Base-by-base conservation (phyloP, 306 rosid species). In the Inga oerstediana region DNA sequence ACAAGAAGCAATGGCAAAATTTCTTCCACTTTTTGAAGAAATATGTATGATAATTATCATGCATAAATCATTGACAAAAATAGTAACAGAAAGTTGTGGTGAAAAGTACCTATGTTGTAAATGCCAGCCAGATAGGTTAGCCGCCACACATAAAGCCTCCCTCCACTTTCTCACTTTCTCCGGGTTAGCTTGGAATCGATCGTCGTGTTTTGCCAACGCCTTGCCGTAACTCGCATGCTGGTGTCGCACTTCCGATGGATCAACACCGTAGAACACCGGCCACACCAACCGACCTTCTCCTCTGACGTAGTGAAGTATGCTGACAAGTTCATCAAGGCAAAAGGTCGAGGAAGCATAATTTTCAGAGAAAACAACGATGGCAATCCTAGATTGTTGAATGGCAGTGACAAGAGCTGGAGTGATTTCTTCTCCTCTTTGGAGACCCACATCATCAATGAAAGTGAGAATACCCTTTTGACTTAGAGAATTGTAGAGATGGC, bases 301-400 rank as follows among this genome's bases (percentile, higher is more conserved):
- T 13, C 27, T 10, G 4, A 24, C 3, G 24, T 13, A 39, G 1
- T 75, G 13, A 27, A 75, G 5, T 34, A 84, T 84, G 0, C 44
- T 20, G 10, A 6, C 77, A 74, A 84, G 84, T 41, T 79, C 87
- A n/a, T 79, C 77, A 9, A 84, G 77, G 16, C 83, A 84, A 54
- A n/a, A 65, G 0, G 85, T 17, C 0, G 86, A 78, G 69, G 45
- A 59, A 4, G 74, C 68, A 71, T 78, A 83, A 44, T 71, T 22
- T 19, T 44, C 5, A 2, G 78, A 82, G 44, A 82, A 43, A 2
- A 82, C 74, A 15, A 34, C 0, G 3, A 82, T 82, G 3, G 67
- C 78, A 17, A 56, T 77, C 65, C 85, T 44, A 3, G 85, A 82
- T 10, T 48, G 61, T 22, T 70, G 8, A 24, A 82, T 77, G 11